phyloP scores from a whole-genome alignment of 805 yeast genomes.

The Metschnikowia gelsemii region DNA sequence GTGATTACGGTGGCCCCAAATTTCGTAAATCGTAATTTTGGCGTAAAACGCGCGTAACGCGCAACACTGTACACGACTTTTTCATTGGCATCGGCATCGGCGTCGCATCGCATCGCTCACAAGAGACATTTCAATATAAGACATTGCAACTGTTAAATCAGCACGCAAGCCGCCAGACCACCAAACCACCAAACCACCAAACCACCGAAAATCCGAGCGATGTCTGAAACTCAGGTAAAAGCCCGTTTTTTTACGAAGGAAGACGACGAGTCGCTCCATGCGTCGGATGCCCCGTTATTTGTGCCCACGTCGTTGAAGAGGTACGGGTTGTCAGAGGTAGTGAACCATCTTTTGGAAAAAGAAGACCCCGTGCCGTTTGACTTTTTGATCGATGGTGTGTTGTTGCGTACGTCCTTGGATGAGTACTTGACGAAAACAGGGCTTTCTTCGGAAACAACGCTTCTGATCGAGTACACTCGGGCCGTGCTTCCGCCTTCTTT shows the following conservation, averaged over 20 bases:
- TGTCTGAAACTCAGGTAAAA: constrained; percentile 61
- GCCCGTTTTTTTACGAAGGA: constrained; percentile 86
- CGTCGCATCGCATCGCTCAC: constrained; percentile 6
- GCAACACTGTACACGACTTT: not conserved
- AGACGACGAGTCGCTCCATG: constrained; percentile 67
- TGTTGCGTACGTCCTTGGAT: constrained; percentile 74
- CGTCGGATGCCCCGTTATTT: constrained; percentile 73
- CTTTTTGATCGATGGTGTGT: constrained; percentile 80
- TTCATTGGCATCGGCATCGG: constrained; percentile 6
- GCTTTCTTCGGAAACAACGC: constrained; percentile 73
- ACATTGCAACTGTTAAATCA: no score
- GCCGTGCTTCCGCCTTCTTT: constrained; percentile 94
- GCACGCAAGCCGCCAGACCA: not conserved
- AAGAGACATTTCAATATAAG: no score
- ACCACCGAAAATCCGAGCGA: constrained; percentile 7
- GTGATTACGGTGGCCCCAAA: no score
- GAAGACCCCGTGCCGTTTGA: constrained; percentile 81
- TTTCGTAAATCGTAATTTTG: no score
- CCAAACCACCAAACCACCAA: constrained; percentile 1
- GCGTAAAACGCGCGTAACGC: no score
- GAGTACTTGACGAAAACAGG: constrained; percentile 77
- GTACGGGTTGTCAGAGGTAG: constrained; percentile 92
- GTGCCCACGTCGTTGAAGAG: constrained; percentile 87
- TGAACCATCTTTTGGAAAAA: constrained; percentile 76
- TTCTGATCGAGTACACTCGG: constrained; percentile 85